Evolutionary conservation across 495 filamentous ascomycete genomes (phyloP).

Genomic region (Pyrenopolyporus hunteri): DNA sequence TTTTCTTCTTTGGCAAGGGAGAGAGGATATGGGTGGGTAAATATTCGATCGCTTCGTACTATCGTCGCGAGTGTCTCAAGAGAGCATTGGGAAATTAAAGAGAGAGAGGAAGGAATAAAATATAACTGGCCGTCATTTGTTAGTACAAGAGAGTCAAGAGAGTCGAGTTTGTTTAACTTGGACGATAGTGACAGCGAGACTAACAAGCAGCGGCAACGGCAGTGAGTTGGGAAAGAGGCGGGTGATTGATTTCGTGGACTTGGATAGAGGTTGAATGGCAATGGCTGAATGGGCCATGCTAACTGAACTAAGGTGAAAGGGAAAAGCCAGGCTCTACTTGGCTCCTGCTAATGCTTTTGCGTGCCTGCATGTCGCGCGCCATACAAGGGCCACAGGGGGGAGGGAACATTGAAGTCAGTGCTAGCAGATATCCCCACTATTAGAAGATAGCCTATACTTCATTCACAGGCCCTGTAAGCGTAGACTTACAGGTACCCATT

Average conservation of each 20-base stretch:
- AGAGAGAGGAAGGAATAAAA: slow-evolving; percentile 2
- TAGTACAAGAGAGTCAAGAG: too few relatives aligned
- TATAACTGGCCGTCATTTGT: not conserved
- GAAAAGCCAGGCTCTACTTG: slow-evolving; percentile 3
- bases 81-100: not conserved
- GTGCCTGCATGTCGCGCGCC: slow-evolving; percentile 30
- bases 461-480: not conserved
- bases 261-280: slow-evolving; percentile 29
- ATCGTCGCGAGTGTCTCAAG: not conserved
- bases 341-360: slow-evolving; percentile 18
- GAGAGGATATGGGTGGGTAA: slow-evolving; percentile 9
- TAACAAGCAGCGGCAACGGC: not conserved
- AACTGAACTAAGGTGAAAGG: too few relatives aligned
- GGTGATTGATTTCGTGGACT: slow-evolving; percentile 22
- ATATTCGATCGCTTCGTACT: slow-evolving; percentile 3
- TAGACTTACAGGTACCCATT: not conserved
- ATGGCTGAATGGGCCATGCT: slow-evolving; percentile 27
- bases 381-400: slow-evolving; percentile 12
- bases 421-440: slow-evolving; percentile 11
- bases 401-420: slow-evolving; percentile 7
- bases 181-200: not conserved
- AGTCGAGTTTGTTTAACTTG: too few relatives aligned
- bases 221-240: slow-evolving; percentile 15
- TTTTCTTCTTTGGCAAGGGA: too few relatives aligned
- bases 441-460: not conserved